Conservation (phyloP, 345 rosid species). For the Balakata baccata region DNA sequence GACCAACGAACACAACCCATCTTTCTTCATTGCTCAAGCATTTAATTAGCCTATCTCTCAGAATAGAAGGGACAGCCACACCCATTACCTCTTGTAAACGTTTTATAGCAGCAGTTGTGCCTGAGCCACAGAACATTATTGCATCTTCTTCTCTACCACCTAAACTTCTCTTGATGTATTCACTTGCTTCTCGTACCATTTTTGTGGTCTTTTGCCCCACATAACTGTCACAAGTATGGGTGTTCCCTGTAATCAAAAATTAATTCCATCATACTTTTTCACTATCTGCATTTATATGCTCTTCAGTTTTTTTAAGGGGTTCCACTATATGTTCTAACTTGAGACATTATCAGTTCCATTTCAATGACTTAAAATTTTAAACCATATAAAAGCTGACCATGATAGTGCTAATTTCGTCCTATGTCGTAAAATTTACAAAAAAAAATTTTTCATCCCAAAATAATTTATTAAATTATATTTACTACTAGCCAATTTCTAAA, state of each 20-base stretch:
- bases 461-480: too few relatives aligned
- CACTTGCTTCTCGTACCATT: conserved; percentile 42
- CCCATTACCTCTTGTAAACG: conserved; percentile 62
- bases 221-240: conserved; percentile 51
- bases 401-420: too few relatives aligned
- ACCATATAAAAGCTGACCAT: too few relatives aligned
- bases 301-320: too few relatives aligned
- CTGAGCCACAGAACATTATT: conserved; percentile 53
- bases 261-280: too few relatives aligned
- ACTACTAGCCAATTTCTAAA: too few relatives aligned
- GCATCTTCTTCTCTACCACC: conserved; percentile 49
- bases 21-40: conserved; percentile 40
- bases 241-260: conserved; percentile 39
- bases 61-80: conserved; percentile 42
- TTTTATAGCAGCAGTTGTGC: conserved; percentile 54
- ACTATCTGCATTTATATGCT: too few relatives aligned
- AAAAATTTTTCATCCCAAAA: too few relatives aligned
- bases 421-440: too few relatives aligned
- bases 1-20: conserved; percentile 62
- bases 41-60: conserved; percentile 33
- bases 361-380: too few relatives aligned
- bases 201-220: conserved; percentile 53
- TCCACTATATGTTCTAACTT: too few relatives aligned
- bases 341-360: too few relatives aligned
- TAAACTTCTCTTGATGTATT: conserved; percentile 47